phyloP scores from a whole-genome alignment of 1,284 basidiomycete genomes.

The Cutaneotrichosporon sp. region DNA sequence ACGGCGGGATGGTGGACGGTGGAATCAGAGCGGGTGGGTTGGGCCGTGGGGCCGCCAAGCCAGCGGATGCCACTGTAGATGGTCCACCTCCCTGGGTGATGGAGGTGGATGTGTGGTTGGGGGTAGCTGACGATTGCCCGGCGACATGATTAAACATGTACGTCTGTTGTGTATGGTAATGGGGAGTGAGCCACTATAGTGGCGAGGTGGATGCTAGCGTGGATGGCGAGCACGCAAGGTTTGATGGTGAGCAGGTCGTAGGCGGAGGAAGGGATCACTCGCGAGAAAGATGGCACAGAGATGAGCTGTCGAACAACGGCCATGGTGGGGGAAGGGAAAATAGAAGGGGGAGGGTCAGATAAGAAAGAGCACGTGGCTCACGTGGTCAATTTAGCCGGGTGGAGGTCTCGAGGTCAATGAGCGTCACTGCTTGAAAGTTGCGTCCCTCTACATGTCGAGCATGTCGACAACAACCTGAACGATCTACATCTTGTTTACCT shows the following conservation, averaged over 20 bases:
- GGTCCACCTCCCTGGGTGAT: slow-evolving; percentile 31
- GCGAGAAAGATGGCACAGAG: neutral
- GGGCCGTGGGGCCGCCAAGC: slow-evolving; percentile 17
- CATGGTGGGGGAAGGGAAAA: no score
- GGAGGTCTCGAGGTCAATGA: no score
- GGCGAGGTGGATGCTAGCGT: neutral
- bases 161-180: neutral
- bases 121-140: slow-evolving; percentile 53
- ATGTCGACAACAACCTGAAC: no score
- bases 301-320: no score
- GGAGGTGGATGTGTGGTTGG: slow-evolving; percentile 51
- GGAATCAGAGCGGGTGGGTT: slow-evolving; percentile 45
- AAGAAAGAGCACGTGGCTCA: no score
- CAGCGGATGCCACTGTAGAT: neutral
- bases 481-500: no score
- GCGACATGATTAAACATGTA: slow-evolving; percentile 52
- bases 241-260: neutral
- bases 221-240: neutral
- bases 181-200: neutral
- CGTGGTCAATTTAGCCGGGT: no score
- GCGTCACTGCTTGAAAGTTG: no score
- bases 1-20: slow-evolving; percentile 28
- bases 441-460: no score
- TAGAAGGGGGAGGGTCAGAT: no score
- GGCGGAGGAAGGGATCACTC: neutral